phyloP scores from a whole-genome alignment of 441 rosid genomes.

The Pelargonium fulgidum region DNA sequence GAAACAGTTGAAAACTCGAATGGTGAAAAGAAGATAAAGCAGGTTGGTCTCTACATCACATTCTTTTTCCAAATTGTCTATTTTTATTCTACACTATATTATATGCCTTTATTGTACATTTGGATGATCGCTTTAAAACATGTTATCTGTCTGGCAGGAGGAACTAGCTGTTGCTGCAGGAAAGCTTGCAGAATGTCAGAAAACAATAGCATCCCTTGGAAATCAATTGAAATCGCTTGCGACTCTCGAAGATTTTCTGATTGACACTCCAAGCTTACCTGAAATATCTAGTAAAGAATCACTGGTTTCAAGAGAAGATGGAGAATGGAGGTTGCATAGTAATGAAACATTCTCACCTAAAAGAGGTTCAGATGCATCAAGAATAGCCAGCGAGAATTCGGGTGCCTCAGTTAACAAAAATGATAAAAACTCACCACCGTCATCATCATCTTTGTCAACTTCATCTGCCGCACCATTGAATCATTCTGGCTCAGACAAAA shows the following conservation, averaged over 20 bases:
- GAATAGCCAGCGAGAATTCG: constrained; percentile 21
- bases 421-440: constrained; percentile 32
- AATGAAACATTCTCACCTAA: constrained; percentile 38
- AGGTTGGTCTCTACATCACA: constrained; percentile 34
- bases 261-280: constrained; percentile 41
- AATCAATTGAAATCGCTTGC: constrained; percentile 8
- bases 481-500: constrained; percentile 58
- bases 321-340: constrained; percentile 52
- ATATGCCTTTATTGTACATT: neutral
- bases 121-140: constrained; percentile 14
- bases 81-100: neutral
- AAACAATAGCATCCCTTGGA: constrained; percentile 13
- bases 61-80: neutral
- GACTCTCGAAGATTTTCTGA: constrained; percentile 2
- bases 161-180: constrained; percentile 9
- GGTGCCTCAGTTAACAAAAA: constrained; percentile 24
- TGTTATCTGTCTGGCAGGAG: constrained; percentile 27
- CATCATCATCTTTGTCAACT: constrained; percentile 31
- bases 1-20: constrained; percentile 23
- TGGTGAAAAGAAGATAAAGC: constrained; percentile 44
- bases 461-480: constrained; percentile 33
- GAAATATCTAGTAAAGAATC: constrained; percentile 33
- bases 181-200: constrained; percentile 12
- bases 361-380: constrained; percentile 30
- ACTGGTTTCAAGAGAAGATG: constrained; percentile 21